Conservation (phyloP, 805 yeast species). For the Teunomyces funiuensis region DNA sequence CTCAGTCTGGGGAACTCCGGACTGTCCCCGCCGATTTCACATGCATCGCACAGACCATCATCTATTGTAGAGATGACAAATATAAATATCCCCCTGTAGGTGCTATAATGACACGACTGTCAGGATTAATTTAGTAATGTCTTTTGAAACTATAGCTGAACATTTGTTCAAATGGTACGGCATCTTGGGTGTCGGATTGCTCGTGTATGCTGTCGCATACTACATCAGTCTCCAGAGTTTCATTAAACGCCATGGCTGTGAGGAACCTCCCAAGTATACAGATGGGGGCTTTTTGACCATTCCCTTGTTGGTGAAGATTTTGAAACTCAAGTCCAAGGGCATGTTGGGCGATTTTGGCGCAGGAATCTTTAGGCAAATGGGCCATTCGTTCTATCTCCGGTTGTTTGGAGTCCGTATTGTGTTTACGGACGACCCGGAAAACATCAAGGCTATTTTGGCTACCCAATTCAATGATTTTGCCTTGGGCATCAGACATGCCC, state of each 20-base stretch:
- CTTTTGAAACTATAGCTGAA: neutral
- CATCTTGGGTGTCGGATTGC: constrained; percentile 10
- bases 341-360: constrained; percentile 20
- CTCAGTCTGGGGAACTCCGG: neutral
- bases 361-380: constrained; percentile 8
- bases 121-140: constrained; percentile 2
- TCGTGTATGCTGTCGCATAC: constrained; percentile 8
- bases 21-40: neutral
- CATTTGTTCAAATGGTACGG: constrained; percentile 11
- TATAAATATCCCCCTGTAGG: constrained; percentile 5
- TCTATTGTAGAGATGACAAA: neutral
- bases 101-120: no score
- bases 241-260: constrained; percentile 13
- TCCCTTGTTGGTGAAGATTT: constrained; percentile 11
- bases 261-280: constrained; percentile 7
- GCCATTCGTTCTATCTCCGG: constrained; percentile 8
- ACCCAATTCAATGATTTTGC: constrained; percentile 27
- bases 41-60: neutral
- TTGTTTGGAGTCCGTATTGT: constrained; percentile 19
- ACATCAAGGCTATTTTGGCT: constrained; percentile 27
- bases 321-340: constrained; percentile 23
- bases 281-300: constrained; percentile 10
- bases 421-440: constrained; percentile 23
- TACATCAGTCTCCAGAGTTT: constrained; percentile 8
- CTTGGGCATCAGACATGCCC: constrained; percentile 23